A percentile compares a stretch with the other conserved stretches of the same genome.
These are phyloP conservation scores for Byssoonygena ceratinophila DNA, from an alignment of 2,329 filamentous ascomycete genomes.

Conservation along the genomic window DNA sequence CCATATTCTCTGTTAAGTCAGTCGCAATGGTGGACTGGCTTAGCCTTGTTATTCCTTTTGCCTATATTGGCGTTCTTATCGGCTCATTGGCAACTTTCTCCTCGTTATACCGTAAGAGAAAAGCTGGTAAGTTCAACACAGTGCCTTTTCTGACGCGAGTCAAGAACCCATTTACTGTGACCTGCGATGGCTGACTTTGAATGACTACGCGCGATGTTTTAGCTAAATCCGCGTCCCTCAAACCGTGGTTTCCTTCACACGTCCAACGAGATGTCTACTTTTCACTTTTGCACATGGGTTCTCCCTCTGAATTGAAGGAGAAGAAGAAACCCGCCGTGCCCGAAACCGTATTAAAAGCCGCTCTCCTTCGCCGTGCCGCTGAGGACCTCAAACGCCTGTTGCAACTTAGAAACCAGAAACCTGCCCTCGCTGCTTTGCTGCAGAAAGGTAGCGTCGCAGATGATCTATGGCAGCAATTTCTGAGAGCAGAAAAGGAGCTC, in stretches of 20 bases:
- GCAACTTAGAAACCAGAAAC: constrained; percentile 77
- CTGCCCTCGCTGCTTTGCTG: constrained; percentile 69
- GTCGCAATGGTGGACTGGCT: constrained; percentile 58
- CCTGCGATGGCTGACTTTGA: too few species aligned
- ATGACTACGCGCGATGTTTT: constrained; percentile 16
- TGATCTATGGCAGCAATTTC: constrained; percentile 87
- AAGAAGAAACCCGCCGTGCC: constrained; percentile 63
- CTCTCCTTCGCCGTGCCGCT: constrained; percentile 74
- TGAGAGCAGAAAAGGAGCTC: constrained; percentile 91
- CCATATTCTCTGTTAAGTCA: not conserved
- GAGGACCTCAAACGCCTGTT: constrained; percentile 91
- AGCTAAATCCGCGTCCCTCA: constrained; percentile 73
- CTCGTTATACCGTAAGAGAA: constrained; percentile 82
- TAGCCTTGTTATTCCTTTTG: constrained; percentile 73
- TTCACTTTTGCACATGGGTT: constrained; percentile 71
- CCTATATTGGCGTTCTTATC: constrained; percentile 78
- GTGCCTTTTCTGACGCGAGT: not conserved
- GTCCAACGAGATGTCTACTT: constrained; percentile 91
- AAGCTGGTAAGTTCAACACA: constrained; percentile 53
- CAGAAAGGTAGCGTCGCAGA: constrained; percentile 90
- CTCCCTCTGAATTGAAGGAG: constrained; percentile 41
- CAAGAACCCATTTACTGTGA: too few species aligned
- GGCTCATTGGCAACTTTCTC: constrained; percentile 88
- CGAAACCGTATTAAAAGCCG: constrained; percentile 75
- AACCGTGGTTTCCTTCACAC: constrained; percentile 88